Percentiles rank a stretch among this genome's conserved stretches.
These are phyloP conservation scores for Solanum sejunctum DNA, from an alignment of 257 asterid genomes.

Conservation along the genomic window DNA sequence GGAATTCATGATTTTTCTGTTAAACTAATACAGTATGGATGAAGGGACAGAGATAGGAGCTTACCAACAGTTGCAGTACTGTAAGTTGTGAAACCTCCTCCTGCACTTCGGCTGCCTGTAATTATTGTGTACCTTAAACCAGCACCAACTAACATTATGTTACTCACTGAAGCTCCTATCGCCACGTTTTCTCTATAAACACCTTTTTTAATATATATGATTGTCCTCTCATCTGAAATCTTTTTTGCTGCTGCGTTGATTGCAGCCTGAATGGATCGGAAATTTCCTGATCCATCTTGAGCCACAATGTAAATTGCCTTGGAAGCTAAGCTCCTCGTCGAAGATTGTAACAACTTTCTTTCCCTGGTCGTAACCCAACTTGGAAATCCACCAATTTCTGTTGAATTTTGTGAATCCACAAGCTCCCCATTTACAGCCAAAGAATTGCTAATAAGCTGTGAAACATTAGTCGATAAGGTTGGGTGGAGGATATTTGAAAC, in stretches of 20 bases:
- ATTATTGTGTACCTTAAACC: constrained; percentile 52
- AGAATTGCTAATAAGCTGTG: constrained; percentile 51
- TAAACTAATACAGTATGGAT: not conserved
- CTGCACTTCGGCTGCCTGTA: constrained; percentile 52
- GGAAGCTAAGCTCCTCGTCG: constrained; percentile 1
- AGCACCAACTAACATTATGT: constrained; percentile 68
- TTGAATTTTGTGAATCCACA: not conserved
- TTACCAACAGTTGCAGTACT: constrained; percentile 77
- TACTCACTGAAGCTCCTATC: constrained; percentile 33
- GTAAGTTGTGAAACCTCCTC: constrained; percentile 58
- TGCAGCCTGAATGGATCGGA: constrained; percentile 57
- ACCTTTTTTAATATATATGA: constrained; percentile 63
- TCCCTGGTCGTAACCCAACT: constrained; percentile 29
- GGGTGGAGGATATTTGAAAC: constrained; percentile 36
- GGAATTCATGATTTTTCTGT: not conserved
- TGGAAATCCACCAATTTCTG: constrained; percentile 18
- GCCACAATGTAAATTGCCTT: constrained; percentile 48
- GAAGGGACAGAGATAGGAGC: not conserved
- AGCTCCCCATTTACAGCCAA: constrained; percentile 40
- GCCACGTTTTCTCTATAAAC: constrained; percentile 52
- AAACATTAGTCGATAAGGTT: constrained; percentile 21
- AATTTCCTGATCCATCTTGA: constrained; percentile 54
- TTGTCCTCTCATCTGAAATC: constrained; percentile 26
- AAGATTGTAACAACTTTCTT: constrained; percentile 31
- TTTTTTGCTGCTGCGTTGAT: constrained; percentile 34